Percentiles rank a stretch among this genome's conserved stretches.
Conservation (phyloP, 768 basidiomycete genomes). For the Clavulina sp. region DNA sequence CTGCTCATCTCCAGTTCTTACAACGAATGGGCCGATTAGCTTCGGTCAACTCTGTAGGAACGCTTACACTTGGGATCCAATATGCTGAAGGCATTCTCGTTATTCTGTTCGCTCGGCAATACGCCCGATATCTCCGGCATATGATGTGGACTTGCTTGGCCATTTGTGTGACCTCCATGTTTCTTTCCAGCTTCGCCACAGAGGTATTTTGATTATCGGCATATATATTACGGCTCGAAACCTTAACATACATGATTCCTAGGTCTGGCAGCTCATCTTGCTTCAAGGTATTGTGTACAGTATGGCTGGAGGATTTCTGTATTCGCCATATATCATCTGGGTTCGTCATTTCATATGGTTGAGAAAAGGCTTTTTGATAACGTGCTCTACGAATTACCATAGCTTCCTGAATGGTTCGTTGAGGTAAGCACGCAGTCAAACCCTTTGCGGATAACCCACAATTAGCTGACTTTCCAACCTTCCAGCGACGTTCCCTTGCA, state of each 20-base stretch:
- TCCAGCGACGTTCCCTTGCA: not conserved
- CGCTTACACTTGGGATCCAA: slow-evolving; percentile 1
- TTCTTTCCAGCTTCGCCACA: slow-evolving; percentile 4
- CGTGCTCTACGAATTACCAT: not conserved
- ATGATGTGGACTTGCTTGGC: not conserved
- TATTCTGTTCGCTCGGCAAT: not conserved
- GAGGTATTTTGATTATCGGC: too few species aligned
- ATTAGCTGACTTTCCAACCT: not conserved
- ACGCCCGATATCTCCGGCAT: not conserved
- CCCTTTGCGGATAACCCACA: too few species aligned
- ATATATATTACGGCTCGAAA: too few species aligned
- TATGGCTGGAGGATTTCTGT: not conserved
- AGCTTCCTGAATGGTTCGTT: slow-evolving; percentile 6
- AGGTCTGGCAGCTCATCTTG: slow-evolving; percentile 6
- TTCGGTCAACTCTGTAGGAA: slow-evolving; percentile 1
- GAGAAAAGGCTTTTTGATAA: not conserved
- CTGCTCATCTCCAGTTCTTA: too few species aligned
- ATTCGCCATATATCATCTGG: slow-evolving; percentile 4
- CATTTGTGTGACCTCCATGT: not conserved
- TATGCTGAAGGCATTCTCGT: not conserved
- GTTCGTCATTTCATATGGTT: too few species aligned
- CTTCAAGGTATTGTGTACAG: slow-evolving; percentile 4
- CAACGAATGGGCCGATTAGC: too few species aligned
- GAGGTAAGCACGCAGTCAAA: not conserved
- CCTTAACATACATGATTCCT: too few species aligned